Conservation (phyloP, 2,329 filamentous ascomycete genomes). For the Fusarium hostae region DNA sequence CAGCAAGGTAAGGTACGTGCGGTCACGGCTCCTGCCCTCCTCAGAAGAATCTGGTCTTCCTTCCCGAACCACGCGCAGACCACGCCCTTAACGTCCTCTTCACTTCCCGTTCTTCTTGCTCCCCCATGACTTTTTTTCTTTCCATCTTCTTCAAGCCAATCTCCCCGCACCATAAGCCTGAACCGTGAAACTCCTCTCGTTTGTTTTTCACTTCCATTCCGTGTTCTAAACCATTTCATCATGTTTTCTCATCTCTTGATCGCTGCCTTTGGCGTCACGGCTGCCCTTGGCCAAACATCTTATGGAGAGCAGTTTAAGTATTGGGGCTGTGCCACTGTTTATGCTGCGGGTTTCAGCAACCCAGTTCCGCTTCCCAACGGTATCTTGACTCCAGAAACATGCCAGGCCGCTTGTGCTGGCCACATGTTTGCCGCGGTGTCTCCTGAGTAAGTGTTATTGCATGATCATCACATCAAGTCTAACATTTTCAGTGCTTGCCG, state of each 20-base stretch:
- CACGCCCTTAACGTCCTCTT: not conserved
- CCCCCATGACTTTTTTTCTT: not conserved
- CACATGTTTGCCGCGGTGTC: slow-evolving; percentile 42
- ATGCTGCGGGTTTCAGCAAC: slow-evolving; percentile 28
- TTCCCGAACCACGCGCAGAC: not conserved
- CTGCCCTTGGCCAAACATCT: slow-evolving; percentile 27
- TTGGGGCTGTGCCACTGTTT: slow-evolving; percentile 40
- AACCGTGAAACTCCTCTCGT: not conserved
- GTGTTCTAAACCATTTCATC: not conserved
- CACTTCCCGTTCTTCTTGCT: not conserved
- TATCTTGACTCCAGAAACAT: slow-evolving; percentile 34
- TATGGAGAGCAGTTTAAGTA: slow-evolving; percentile 36
- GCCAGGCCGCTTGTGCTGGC: slow-evolving; percentile 31
- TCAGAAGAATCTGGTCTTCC: not conserved
- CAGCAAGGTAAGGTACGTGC: not conserved
- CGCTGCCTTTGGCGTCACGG: slow-evolving; percentile 31
- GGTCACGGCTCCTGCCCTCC: not conserved
- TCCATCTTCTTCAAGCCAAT: not conserved
- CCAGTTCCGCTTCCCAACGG: slow-evolving; percentile 24
- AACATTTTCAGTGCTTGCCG: slow-evolving; percentile 47
- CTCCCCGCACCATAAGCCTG: not conserved
- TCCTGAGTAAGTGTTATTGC: slow-evolving; percentile 44
- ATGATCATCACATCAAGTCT: not conserved
- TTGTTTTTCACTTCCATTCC: not conserved
- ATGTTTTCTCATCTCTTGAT: slow-evolving; percentile 43